Percentiles rank a stretch among this genome's conserved stretches.
phyloP scores from a whole-genome alignment of 176 grass and related monocot genomes.

The Secale cereale region DNA sequence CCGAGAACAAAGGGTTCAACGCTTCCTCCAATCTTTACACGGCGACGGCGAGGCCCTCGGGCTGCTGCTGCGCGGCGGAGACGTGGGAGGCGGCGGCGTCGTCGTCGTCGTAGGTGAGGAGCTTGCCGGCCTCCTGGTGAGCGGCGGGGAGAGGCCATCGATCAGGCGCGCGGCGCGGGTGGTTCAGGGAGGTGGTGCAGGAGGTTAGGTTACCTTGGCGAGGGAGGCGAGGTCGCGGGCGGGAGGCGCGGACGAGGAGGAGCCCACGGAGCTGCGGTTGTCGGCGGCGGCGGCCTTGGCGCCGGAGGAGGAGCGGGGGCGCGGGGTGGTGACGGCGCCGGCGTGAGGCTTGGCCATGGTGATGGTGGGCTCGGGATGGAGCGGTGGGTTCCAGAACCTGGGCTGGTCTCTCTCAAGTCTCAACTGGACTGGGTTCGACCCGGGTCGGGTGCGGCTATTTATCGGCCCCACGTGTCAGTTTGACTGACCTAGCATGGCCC shows the following conservation, averaged over 20 bases:
- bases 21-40: no score
- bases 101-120: constrained; percentile 30
- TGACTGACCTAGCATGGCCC: neutral
- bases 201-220: constrained; percentile 27
- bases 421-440: neutral
- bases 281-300: constrained; percentile 18
- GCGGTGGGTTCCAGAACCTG: neutral
- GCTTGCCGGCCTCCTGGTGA: constrained; percentile 24
- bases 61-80: neutral
- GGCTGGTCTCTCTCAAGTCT: neutral
- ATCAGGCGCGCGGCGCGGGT: no score
- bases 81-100: neutral
- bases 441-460: neutral
- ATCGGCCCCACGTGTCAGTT: neutral
- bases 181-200: neutral
- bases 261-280: neutral
- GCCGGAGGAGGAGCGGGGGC: neutral
- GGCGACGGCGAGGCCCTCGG: neutral
- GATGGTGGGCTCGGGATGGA: neutral
- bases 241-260: neutral
- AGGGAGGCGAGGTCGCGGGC: neutral
- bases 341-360: constrained; percentile 31
- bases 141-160: neutral
- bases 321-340: neutral
- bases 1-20: no score